Base-by-base conservation (phyloP, 2,329 filamentous ascomycete species). In the Xylaria sp. region DNA sequence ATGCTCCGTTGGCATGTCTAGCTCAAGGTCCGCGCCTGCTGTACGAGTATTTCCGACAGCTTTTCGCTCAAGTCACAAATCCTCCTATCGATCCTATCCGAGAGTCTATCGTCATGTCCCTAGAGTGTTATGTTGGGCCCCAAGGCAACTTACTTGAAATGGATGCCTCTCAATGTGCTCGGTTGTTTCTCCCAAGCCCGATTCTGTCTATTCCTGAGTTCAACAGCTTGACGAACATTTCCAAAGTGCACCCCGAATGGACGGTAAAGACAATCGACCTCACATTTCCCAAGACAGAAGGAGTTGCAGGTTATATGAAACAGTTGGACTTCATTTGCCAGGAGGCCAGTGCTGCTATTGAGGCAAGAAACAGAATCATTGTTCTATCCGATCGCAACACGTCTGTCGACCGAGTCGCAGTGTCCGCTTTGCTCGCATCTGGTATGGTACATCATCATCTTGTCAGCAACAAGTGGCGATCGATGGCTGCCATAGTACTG, bases 11-110 rank as follows among this genome's bases (percentile, higher is more conserved):
- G 72, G 95, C 95, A 62, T 97, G 94, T 80, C 86, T 98, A 79
- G 92, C 95, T n/a, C 88, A 92, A 73, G 92, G 94, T 71, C 94
- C 95, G 74, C 92, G 94, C 74, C 86, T 97, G 63, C 88, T 97
- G 23, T 97, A 93, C 80, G 95, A 97, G 81, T 98, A 98, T 83
- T 98, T 98, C 90, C 90, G 95, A 71, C 93, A 98, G 84, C 90
- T 98, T 51, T 98, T 98, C 80, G 95, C 95, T 10, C 95, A 98
- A 83, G 95, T 98, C 80, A 98, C 95, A 70, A 98, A 98, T 81
- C 95, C 95, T 74, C 95, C 95, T 15, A 98, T 98, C 77, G 95
- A 98, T 78, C 95, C 95, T 38, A 98, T 98, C 75, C 89, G 95
- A 81, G 95, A 98, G 86, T 95, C 94, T 33, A 96, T 97, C 77